phyloP scores from a whole-genome alignment of 768 basidiomycete genomes.

The Roridomyces roridus region DNA sequence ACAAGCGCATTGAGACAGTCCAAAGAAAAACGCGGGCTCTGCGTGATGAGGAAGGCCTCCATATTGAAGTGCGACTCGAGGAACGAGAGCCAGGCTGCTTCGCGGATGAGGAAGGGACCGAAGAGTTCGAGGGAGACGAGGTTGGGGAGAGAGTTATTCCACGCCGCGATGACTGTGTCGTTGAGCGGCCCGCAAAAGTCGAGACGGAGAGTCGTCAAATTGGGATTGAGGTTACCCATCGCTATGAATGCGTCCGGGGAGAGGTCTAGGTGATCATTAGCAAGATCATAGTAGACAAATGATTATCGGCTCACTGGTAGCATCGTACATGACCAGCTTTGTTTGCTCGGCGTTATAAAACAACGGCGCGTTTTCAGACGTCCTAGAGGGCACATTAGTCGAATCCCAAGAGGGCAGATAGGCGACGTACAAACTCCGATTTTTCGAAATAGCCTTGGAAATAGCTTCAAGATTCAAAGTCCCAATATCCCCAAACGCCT shows the following conservation, averaged over 20 bases:
- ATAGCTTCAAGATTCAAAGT: constrained; percentile 84
- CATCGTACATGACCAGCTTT: constrained; percentile 82
- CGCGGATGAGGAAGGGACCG: constrained; percentile 86
- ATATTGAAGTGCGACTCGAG: constrained; percentile 69
- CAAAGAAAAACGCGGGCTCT: constrained; percentile 86
- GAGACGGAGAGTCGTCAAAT: constrained; percentile 78
- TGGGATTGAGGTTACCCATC: constrained; percentile 83
- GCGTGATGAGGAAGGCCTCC: constrained; percentile 77
- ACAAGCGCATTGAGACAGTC: constrained; percentile 68
- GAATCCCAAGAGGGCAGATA: constrained; percentile 2
- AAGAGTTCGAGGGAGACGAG: constrained; percentile 80
- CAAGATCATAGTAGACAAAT: too few relatives aligned
- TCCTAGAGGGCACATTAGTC: constrained; percentile 50
- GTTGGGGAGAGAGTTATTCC: constrained; percentile 66
- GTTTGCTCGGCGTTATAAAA: constrained; percentile 82
- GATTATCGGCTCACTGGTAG: constrained; percentile 84
- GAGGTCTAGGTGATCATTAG: constrained; percentile 77
- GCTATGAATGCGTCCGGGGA: constrained; percentile 68
- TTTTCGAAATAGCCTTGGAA: constrained; percentile 81
- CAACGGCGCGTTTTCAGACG: constrained; percentile 76
- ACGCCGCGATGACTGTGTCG: constrained; percentile 60
- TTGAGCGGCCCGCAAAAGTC: constrained; percentile 88
- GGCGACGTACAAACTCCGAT: constrained; percentile 74
- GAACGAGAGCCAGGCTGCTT: constrained; percentile 76
- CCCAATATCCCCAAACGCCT: constrained; percentile 89